Evolutionary conservation across 495 filamentous ascomycete species (phyloP).

Genomic region (Aspergillus avenaceus): DNA sequence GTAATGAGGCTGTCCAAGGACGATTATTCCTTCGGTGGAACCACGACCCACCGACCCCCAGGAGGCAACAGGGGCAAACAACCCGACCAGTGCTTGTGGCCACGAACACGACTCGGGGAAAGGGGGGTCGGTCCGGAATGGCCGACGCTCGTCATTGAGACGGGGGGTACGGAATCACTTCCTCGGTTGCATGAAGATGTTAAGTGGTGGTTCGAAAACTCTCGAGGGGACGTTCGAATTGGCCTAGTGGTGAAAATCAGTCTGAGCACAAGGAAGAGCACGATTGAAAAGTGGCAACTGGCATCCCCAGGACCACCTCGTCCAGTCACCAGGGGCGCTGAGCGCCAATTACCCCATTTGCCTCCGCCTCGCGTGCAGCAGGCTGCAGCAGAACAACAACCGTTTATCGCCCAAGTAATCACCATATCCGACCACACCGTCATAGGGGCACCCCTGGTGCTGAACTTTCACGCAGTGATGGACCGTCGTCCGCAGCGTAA

Average conservation of each 20-base stretch:
- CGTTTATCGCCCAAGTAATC: background rate
- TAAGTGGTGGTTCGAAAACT: background rate
- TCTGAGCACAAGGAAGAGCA: background rate
- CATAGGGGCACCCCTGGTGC: background rate
- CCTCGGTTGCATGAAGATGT: background rate
- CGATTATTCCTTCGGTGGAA: too few relatives aligned
- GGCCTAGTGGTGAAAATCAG: background rate
- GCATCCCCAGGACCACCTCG: background rate
- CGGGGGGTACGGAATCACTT: background rate
- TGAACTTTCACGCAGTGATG: too few relatives aligned
- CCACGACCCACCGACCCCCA: too few relatives aligned
- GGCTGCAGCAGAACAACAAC: background rate
- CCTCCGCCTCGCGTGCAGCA: background rate
- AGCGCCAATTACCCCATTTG: background rate
- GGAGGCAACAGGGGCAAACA: background rate
- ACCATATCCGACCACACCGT: slow-evolving; percentile 18
- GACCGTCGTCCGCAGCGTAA: too few relatives aligned
- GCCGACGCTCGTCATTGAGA: background rate
- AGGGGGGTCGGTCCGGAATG: too few relatives aligned
- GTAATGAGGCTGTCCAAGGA: too few relatives aligned
- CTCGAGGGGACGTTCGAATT: background rate
- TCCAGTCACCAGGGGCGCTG: background rate
- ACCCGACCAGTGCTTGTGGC: background rate
- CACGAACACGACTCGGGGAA: background rate
- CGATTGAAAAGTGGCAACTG: slow-evolving; percentile 1